A percentile compares a stretch with the other conserved stretches of the same genome.
These are phyloP conservation scores for Mycena belliarum DNA, from an alignment of 768 basidiomycete genomes.

Conservation along the genomic window DNA sequence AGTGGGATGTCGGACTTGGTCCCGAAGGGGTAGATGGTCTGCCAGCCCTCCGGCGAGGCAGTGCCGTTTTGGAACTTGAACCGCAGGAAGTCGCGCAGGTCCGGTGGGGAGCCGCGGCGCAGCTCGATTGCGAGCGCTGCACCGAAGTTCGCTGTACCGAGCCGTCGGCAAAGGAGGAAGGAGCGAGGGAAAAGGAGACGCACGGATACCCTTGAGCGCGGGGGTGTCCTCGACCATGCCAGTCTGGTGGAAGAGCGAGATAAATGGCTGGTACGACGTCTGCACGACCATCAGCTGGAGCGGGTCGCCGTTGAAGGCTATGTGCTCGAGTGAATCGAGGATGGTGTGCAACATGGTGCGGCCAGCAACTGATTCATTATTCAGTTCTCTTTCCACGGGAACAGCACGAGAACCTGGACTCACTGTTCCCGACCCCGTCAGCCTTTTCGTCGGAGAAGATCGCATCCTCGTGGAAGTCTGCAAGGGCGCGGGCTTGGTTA, in stretches of 20 bases:
- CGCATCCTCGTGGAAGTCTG: slow-evolving; percentile 78
- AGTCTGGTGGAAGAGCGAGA: slow-evolving; percentile 82
- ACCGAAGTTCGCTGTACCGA: slow-evolving; percentile 71
- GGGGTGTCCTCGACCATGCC: slow-evolving; percentile 60
- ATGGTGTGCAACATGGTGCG: slow-evolving; percentile 76
- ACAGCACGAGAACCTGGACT: slow-evolving; percentile 29
- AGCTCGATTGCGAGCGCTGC: slow-evolving; percentile 80
- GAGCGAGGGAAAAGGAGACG: slow-evolving; percentile 30
- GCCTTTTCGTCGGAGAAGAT: slow-evolving; percentile 68
- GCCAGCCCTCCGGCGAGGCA: slow-evolving; percentile 46
- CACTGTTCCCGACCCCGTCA: slow-evolving; percentile 77
- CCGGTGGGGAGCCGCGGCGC: slow-evolving; percentile 71
- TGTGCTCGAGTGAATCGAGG: slow-evolving; percentile 69
- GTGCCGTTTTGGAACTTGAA: slow-evolving; percentile 88
- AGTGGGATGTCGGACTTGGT: slow-evolving; percentile 76
- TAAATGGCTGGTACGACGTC: slow-evolving; percentile 88
- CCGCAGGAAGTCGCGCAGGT: slow-evolving; percentile 78
- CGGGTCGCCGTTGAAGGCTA: slow-evolving; percentile 78
- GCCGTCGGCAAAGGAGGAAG: no score
- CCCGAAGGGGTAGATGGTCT: slow-evolving; percentile 72
- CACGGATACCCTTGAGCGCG: slow-evolving; percentile 64
- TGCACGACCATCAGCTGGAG: slow-evolving; percentile 78
- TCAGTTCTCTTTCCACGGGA: no score
- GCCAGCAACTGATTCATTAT: slow-evolving; percentile 66
- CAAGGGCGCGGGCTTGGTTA: slow-evolving; percentile 73